Conservation (phyloP, 768 basidiomycete species). For the Xerocomellus amylosporus region DNA sequence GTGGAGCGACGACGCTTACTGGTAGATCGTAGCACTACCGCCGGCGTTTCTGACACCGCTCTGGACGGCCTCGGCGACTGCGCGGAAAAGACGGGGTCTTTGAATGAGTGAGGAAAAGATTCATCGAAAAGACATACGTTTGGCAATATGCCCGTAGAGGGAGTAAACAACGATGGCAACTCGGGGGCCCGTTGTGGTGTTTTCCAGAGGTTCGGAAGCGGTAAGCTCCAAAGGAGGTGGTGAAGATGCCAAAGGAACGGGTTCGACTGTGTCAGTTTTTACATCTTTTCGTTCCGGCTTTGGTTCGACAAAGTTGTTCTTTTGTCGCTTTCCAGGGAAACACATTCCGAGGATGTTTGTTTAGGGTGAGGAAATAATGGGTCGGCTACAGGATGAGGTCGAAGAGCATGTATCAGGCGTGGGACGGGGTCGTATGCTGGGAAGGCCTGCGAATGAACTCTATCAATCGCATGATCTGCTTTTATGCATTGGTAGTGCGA, state of each 20-base stretch:
- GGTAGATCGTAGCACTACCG: slow-evolving; percentile 44
- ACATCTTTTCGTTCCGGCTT: slow-evolving; percentile 13
- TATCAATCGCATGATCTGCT: slow-evolving; percentile 17
- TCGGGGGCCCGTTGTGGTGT: slow-evolving; percentile 29
- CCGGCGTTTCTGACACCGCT: slow-evolving; percentile 42
- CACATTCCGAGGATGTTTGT: slow-evolving; percentile 30
- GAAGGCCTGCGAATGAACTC: slow-evolving; percentile 4
- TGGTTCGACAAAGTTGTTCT: slow-evolving; percentile 32
- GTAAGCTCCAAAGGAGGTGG: slow-evolving; percentile 1
- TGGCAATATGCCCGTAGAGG: slow-evolving; percentile 49
- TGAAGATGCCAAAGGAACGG: neutral
- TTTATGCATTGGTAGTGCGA: slow-evolving; percentile 9
- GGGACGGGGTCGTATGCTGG: slow-evolving; percentile 20
- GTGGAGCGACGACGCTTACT: slow-evolving; percentile 32
- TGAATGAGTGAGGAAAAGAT: neutral
- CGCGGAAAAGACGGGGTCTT: neutral
- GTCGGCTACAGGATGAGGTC: too few species aligned
- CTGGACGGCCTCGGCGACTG: slow-evolving; percentile 38
- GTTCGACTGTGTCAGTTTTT: slow-evolving; percentile 8
- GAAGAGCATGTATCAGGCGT: slow-evolving; percentile 20
- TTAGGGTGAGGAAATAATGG: slow-evolving; percentile 9
- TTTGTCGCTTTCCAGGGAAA: slow-evolving; percentile 39
- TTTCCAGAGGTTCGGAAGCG: neutral
- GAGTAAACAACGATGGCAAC: slow-evolving; percentile 50
- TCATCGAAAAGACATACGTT: slow-evolving; percentile 33